Percentiles rank a stretch among this genome's conserved stretches.
phyloP scores from a whole-genome alignment of 2,329 filamentous ascomycete genomes.

The Mycosphaerella sp. region DNA sequence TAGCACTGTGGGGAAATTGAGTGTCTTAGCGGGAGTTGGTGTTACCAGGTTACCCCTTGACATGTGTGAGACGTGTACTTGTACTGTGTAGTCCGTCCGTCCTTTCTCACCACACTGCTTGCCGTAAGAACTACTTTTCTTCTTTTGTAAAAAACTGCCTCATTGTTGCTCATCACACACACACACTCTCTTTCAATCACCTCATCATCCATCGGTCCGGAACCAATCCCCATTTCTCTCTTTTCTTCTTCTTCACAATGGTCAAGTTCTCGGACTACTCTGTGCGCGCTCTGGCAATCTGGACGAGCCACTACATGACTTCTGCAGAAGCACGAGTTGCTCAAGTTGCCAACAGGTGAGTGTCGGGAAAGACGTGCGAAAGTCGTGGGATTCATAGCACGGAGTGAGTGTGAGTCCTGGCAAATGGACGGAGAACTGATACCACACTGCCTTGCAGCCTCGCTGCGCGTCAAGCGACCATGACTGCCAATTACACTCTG shows the following conservation, averaged over 20 bases:
- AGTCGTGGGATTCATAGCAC: neutral
- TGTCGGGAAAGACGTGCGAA: neutral
- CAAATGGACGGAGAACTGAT: too few species aligned
- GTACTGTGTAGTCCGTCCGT: too few species aligned
- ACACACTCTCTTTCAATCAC: too few species aligned
- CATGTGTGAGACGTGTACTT: too few species aligned
- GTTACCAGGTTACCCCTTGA: too few species aligned
- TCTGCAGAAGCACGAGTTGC: conserved; percentile 26
- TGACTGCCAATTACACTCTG: conserved; percentile 27
- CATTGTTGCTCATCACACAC: conserved; percentile 21
- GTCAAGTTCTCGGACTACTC: conserved; percentile 29
- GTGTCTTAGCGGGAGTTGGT: too few species aligned
- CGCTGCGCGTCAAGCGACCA: conserved; percentile 13
- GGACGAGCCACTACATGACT: conserved; percentile 24
- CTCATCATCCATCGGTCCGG: conserved; percentile 14
- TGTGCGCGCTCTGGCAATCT: conserved; percentile 21
- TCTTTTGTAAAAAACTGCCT: conserved; percentile 16
- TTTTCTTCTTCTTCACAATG: conserved; percentile 5
- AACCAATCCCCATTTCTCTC: conserved; percentile 10
- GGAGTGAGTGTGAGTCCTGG: too few species aligned
- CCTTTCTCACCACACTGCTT: too few species aligned
- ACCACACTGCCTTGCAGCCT: conserved; percentile 12
- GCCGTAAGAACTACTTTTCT: too few species aligned
- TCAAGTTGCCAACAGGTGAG: conserved; percentile 6
- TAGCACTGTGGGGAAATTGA: too few species aligned